Conservation (phyloP, 2,329 filamentous ascomycete species). For the Talaromyces sp. region DNA sequence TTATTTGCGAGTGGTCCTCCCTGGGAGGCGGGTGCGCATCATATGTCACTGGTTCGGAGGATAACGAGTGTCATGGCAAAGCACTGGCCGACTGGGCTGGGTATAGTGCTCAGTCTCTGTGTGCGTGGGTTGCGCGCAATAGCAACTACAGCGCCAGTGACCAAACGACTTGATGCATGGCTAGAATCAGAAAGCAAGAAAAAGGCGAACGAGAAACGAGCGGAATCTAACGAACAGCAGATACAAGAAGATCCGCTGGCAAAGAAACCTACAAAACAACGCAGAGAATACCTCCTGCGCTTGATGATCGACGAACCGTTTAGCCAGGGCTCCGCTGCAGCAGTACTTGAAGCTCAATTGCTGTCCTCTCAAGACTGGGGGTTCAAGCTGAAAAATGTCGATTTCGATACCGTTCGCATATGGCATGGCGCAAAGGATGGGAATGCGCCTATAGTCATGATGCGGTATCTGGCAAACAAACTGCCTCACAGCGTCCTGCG, state of each 20-base stretch:
- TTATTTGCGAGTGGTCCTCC: slow-evolving; percentile 15
- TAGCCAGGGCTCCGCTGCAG: slow-evolving; percentile 18
- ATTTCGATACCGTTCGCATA: slow-evolving; percentile 19
- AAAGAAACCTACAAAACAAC: slow-evolving; percentile 6
- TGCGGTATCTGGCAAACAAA: slow-evolving; percentile 32
- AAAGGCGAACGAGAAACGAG: slow-evolving; percentile 6
- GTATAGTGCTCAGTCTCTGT: slow-evolving; percentile 11
- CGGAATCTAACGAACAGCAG: neutral
- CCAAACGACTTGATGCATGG: slow-evolving; percentile 18
- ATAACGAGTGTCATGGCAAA: slow-evolving; percentile 14
- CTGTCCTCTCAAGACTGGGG: slow-evolving; percentile 22
- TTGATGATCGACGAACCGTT: slow-evolving; percentile 20
- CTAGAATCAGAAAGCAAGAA: slow-evolving; percentile 12
- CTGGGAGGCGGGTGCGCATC: slow-evolving; percentile 27
- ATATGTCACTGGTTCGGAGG: slow-evolving; percentile 23
- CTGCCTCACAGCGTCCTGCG: slow-evolving; percentile 27
- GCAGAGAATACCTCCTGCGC: slow-evolving; percentile 12
- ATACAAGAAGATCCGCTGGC: neutral
- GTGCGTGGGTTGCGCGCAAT: slow-evolving; percentile 17
- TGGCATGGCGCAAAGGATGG: slow-evolving; percentile 24
- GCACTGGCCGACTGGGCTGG: slow-evolving; percentile 19
- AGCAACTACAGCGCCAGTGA: slow-evolving; percentile 13
- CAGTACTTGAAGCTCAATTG: slow-evolving; percentile 22
- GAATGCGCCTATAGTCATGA: slow-evolving; percentile 25
- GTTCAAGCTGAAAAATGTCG: slow-evolving; percentile 21